Percentiles rank a stretch among this genome's conserved stretches.
Conservation (phyloP, 83 land plant species). For the Larix sibirica region DNA sequence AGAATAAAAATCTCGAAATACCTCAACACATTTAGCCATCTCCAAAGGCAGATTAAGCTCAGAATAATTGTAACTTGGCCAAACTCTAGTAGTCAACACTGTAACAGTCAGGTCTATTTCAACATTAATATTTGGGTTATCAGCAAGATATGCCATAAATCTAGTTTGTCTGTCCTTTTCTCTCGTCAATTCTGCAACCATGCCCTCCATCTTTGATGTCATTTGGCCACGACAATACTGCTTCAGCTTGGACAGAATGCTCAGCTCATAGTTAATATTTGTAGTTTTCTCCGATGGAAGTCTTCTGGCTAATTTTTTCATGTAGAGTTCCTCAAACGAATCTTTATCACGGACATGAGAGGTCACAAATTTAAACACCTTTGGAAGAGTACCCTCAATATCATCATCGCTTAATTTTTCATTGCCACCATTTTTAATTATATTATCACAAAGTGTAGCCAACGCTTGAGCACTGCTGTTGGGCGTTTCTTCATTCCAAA, state of each 20-base stretch:
- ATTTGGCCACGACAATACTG: slow-evolving; percentile 91
- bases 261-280: slow-evolving; percentile 92
- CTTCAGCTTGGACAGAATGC: slow-evolving; percentile 83
- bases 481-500: slow-evolving; percentile 79
- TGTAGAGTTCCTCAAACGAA: slow-evolving; percentile 25
- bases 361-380: slow-evolving; percentile 90
- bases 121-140: slow-evolving; percentile 50
- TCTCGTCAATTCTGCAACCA: slow-evolving; percentile 79
- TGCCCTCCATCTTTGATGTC: slow-evolving; percentile 95
- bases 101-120: slow-evolving; percentile 93
- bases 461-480: slow-evolving; percentile 86
- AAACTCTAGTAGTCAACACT: slow-evolving; percentile 82
- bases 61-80: slow-evolving; percentile 93
- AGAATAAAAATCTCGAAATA: slow-evolving; percentile 79
- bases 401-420: slow-evolving; percentile 93
- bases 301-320: slow-evolving; percentile 82
- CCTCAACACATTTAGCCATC: slow-evolving; percentile 82
- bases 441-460: slow-evolving; percentile 88
- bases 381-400: slow-evolving; percentile 86
- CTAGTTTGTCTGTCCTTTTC: slow-evolving; percentile 72
- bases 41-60: slow-evolving; percentile 86
- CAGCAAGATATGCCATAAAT: slow-evolving; percentile 84
- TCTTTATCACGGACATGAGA: slow-evolving; percentile 62
- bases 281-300: slow-evolving; percentile 87
- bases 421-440: slow-evolving; percentile 88